These are phyloP conservation scores for Solanum tacnaense DNA, from an alignment of 257 asterid genomes.

Conservation along the genomic window DNA sequence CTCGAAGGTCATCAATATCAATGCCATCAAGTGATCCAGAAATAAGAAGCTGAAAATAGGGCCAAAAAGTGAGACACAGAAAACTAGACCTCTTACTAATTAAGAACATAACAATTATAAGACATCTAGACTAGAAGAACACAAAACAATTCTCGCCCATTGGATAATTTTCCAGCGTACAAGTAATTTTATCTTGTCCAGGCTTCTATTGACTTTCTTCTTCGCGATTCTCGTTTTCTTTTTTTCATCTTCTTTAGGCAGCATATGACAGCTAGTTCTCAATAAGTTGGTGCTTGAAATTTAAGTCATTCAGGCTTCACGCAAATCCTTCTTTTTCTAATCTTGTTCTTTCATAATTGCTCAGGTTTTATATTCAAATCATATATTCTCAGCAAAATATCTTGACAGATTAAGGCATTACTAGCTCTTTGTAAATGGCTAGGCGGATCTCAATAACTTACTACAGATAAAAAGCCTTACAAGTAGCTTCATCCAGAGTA, in stretches of 20 bases:
- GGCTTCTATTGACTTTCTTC: not conserved
- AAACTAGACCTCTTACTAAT: not conserved
- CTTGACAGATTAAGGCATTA: not conserved
- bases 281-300: not conserved
- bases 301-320: not conserved
- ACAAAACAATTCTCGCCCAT: not conserved
- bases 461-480: not conserved
- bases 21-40: slow-evolving; percentile 90
- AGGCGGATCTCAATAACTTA: not conserved
- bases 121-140: not conserved
- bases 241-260: not conserved
- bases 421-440: not conserved
- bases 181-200: not conserved
- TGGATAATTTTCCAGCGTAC: not conserved
- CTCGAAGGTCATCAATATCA: slow-evolving; percentile 78
- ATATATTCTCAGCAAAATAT: not conserved
- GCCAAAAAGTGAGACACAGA: not conserved
- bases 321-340: not conserved
- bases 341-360: not conserved
- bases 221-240: not conserved
- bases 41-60: slow-evolving; percentile 64
- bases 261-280: not conserved
- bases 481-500: not conserved
- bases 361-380: not conserved
- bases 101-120: not conserved